These are phyloP conservation scores for Dryadomyces quercivorus DNA, from an alignment of 2,329 filamentous ascomycete genomes.

Conservation along the genomic window DNA sequence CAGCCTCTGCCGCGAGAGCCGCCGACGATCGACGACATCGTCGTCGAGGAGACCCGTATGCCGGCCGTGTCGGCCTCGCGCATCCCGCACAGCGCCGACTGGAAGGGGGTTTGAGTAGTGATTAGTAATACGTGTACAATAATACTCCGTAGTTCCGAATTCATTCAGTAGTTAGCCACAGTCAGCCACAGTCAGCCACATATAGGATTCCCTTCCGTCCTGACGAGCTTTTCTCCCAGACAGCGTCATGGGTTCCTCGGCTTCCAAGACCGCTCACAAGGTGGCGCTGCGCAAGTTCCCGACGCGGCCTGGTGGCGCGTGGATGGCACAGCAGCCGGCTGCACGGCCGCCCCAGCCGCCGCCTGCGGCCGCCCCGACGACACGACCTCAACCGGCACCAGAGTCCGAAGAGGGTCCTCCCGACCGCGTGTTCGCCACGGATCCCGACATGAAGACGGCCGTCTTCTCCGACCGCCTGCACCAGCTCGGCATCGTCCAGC, in stretches of 20 bases:
- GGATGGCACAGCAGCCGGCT: conserved; percentile 5
- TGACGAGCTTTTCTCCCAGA: neutral
- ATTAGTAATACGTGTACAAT: no score
- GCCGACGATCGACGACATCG: neutral
- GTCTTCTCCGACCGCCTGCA: conserved; percentile 39
- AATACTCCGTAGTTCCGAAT: no score
- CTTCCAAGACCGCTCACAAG: conserved; percentile 31
- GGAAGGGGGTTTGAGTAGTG: neutral
- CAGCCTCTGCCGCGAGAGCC: neutral
- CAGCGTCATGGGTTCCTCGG: conserved; percentile 29
- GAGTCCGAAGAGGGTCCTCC: no score
- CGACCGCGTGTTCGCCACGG: conserved; percentile 20
- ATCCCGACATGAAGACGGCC: conserved; percentile 27
- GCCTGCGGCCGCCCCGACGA: neutral
- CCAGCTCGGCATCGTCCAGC: conserved; percentile 41
- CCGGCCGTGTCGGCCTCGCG: neutral
- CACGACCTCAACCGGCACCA: no score
- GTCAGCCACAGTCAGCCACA: neutral
- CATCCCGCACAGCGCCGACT: conserved; percentile 3
- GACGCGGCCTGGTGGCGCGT: neutral
- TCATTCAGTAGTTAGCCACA: no score
- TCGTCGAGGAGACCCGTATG: conserved; percentile 2
- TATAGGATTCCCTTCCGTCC: neutral
- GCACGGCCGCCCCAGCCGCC: neutral
- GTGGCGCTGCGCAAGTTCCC: conserved; percentile 11